Percentiles rank a stretch among this genome's conserved stretches.
Evolutionary conservation across 495 filamentous ascomycete genomes (phyloP).

Genomic region (Penicillium simplicissimum): DNA sequence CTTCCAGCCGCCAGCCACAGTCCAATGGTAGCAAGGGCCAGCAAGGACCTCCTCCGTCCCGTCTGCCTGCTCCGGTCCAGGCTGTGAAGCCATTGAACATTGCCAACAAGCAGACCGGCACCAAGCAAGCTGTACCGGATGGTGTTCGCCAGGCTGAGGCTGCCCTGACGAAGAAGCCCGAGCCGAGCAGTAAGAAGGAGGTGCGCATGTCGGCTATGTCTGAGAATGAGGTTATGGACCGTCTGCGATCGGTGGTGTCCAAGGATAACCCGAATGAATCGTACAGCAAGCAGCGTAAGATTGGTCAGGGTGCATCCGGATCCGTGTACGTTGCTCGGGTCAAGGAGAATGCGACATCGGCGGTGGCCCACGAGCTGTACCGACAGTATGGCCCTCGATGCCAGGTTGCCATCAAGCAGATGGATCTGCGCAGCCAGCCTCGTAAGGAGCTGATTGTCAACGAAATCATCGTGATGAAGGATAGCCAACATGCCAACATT

Average conservation of each 20-base stretch:
- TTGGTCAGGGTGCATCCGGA: slow-evolving; percentile 95
- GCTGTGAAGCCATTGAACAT: slow-evolving; percentile 89
- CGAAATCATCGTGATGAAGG: slow-evolving; percentile 99
- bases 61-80: slow-evolving; percentile 64
- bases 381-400: slow-evolving; percentile 67
- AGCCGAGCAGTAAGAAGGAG: slow-evolving; percentile 78
- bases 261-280: slow-evolving; percentile 87
- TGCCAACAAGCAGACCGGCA: slow-evolving; percentile 66
- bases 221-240: slow-evolving; percentile 95
- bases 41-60: slow-evolving; percentile 45
- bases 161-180: slow-evolving; percentile 72
- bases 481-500: slow-evolving; percentile 95
- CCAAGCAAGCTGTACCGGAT: slow-evolving; percentile 52
- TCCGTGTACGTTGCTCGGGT: slow-evolving; percentile 97
- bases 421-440: slow-evolving; percentile 96
- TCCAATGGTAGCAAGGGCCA: slow-evolving; percentile 37
- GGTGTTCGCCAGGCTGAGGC: slow-evolving; percentile 78
- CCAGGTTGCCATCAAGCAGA: slow-evolving; percentile 98
- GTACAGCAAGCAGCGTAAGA: slow-evolving; percentile 99
- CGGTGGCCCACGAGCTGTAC: slow-evolving; percentile 65
- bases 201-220: slow-evolving; percentile 97
- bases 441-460: slow-evolving; percentile 99
- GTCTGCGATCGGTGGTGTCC: slow-evolving; percentile 87
- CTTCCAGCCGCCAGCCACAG: slow-evolving; percentile 43
- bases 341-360: slow-evolving; percentile 68